A percentile compares a stretch with the other conserved stretches of the same genome.
Evolutionary conservation across 2,329 filamentous ascomycete species (phyloP).

Genomic region (Claviceps arundinis): DNA sequence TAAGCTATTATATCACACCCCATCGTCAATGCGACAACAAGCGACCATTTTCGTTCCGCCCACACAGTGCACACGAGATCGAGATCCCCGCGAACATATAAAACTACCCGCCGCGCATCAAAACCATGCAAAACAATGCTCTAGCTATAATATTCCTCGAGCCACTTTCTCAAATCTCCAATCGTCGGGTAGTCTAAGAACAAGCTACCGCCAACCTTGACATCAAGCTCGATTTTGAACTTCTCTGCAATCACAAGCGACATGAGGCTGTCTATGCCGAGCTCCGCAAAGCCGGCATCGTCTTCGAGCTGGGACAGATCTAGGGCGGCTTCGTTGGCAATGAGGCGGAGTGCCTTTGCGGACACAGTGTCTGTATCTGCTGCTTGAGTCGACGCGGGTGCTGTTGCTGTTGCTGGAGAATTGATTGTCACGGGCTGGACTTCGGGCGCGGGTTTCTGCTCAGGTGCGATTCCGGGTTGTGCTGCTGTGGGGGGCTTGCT

Average conservation of each 20-base stretch:
- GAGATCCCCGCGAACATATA: neutral
- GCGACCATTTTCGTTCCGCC: too few species aligned
- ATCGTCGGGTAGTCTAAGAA: constrained; percentile 42
- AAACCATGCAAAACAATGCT: neutral
- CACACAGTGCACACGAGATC: too few species aligned
- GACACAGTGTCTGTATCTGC: constrained; percentile 8
- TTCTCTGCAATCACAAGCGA: constrained; percentile 41
- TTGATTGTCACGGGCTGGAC: neutral
- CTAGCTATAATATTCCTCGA: constrained; percentile 19
- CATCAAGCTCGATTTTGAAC: constrained; percentile 41
- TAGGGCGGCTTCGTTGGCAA: constrained; percentile 42
- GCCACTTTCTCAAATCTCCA: constrained; percentile 35
- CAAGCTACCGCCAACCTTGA: constrained; percentile 36
- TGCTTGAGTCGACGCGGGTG: constrained; percentile 5
- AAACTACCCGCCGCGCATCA: neutral
- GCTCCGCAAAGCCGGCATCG: constrained; percentile 40
- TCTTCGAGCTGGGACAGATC: constrained; percentile 39
- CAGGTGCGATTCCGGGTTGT: neutral
- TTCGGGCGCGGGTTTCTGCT: neutral
- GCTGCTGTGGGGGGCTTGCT: neutral
- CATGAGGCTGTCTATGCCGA: constrained; percentile 49
- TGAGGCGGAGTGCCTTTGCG: constrained; percentile 34
- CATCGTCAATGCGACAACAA: too few species aligned
- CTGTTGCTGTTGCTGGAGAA: constrained; percentile 14
- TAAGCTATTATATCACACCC: too few species aligned